Base-by-base conservation (phyloP, 805 yeast genomes). In the Hermanozyma aechmeae region DNA sequence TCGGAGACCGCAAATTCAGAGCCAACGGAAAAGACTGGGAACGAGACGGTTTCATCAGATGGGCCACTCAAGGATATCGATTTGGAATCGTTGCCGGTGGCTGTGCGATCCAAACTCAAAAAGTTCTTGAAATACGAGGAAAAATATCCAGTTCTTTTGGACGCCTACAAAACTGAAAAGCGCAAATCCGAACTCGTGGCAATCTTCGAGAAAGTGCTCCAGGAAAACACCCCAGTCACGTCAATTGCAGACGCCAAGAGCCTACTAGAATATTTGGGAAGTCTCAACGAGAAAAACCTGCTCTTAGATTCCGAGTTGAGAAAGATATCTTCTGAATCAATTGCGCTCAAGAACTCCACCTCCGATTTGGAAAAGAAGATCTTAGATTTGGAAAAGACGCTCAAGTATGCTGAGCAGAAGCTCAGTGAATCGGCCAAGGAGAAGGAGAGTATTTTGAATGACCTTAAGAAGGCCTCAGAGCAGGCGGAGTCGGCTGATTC, bases 81-180 rank as follows among this genome's bases (percentile, higher is more conserved):
- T 23, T 29, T 67, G 5, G 58, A 58, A n/a, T 65, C 64, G 2
- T 48, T 80, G 19, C 73, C 84, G 0, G 66, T 69, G 2, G 73
- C 69, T 4, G 54, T 85, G 12, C 68, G 70, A 34, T 55, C 75
- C 5, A 80, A 78, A 44, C 53, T 86, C 51, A 68, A 68, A 32
- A 87, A 84, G 57, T 83, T 81, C 46, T 73, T 68, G 32, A 86
- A 85, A 50, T 89, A 87, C 51, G 97, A 89, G 51, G 80, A 79
- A 28, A 86, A 85, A 51, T 89, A 92, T 48, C 98, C 98, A 0
- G 58, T 75, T 24, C 60, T 89, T 11, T 65, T 86, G 28, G 79
- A 79, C 25, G 96, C 97, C 0, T 92, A 84, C 57, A 82, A 85
- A 46, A 59, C 67, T 1, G 96, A 87, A 50, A 84, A 81, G 56